A percentile compares a stretch with the other conserved stretches of the same genome.
Conservation (phyloP, 2,329 filamentous ascomycete species). For the Curvularia hawaiiensis region DNA sequence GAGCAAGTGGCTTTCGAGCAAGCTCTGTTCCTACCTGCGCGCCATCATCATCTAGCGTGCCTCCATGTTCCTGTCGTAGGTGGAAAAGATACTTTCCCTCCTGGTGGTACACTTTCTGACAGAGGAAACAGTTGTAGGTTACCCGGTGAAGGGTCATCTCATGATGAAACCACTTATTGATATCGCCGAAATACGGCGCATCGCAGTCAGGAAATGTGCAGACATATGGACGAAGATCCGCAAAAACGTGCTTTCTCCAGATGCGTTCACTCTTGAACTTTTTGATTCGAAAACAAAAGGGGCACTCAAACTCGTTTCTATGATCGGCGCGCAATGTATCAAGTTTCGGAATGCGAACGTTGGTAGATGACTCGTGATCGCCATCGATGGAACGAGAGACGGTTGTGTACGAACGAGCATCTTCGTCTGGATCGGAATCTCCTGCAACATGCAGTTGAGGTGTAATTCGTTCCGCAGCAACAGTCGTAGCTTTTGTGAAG, state of each 20-base stretch:
- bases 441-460: neutral
- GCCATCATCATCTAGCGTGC: neutral
- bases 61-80: neutral
- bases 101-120: neutral
- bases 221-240: conserved; percentile 1
- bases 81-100: neutral
- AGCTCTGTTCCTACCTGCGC: neutral
- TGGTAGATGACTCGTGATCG: neutral
- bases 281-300: neutral
- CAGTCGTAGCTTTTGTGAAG: neutral
- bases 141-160: neutral
- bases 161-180: neutral
- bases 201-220: neutral
- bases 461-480: neutral
- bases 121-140: neutral
- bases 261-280: neutral
- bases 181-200: neutral
- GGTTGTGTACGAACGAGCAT: neutral
- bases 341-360: neutral
- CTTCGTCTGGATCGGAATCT: neutral
- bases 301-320: neutral
- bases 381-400: neutral
- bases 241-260: conserved; percentile 1
- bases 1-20: neutral
- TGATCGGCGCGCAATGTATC: neutral